Percentiles rank a stretch among this genome's conserved stretches.
Evolutionary conservation across 169 alveolate genomes (phyloP).

Genomic region (Plasmodium knowlesi): DNA sequence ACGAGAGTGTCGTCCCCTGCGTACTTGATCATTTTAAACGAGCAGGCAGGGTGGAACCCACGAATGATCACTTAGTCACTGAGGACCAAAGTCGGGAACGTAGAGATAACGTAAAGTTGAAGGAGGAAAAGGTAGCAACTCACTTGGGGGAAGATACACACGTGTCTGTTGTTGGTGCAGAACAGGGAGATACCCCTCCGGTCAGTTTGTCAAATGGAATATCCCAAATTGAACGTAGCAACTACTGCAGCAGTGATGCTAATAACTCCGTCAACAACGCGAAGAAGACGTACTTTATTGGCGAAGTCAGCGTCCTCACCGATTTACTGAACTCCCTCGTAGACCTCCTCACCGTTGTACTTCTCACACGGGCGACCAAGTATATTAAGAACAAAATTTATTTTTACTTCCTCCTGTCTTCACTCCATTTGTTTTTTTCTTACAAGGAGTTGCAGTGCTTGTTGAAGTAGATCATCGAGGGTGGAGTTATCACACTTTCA

Average conservation of each 20-base stretch:
- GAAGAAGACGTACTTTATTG: conserved; percentile 12
- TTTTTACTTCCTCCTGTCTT: conserved; percentile 36
- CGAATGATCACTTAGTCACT: neutral
- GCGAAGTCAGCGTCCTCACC: conserved; percentile 50
- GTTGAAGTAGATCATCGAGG: neutral
- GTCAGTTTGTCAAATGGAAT: neutral
- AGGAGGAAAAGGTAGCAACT: neutral
- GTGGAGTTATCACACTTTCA: neutral
- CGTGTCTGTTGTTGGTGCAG: neutral
- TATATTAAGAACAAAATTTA: conserved; percentile 35
- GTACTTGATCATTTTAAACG: neutral
- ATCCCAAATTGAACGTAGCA: neutral
- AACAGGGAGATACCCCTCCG: neutral
- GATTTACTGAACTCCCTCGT: conserved; percentile 41
- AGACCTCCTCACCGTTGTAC: conserved; percentile 29
- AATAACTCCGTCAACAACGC: neutral
- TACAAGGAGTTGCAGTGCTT: conserved; percentile 61
- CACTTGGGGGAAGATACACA: neutral
- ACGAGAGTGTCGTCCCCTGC: neutral
- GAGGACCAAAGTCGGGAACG: neutral
- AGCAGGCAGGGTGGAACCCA: neutral
- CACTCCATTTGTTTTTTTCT: conserved; percentile 53
- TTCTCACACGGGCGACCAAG: conserved; percentile 17
- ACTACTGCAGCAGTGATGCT: neutral
- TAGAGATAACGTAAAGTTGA: neutral